Evolutionary conservation across 495 filamentous ascomycete genomes (phyloP).

Genomic region (Penicillium daleae): DNA sequence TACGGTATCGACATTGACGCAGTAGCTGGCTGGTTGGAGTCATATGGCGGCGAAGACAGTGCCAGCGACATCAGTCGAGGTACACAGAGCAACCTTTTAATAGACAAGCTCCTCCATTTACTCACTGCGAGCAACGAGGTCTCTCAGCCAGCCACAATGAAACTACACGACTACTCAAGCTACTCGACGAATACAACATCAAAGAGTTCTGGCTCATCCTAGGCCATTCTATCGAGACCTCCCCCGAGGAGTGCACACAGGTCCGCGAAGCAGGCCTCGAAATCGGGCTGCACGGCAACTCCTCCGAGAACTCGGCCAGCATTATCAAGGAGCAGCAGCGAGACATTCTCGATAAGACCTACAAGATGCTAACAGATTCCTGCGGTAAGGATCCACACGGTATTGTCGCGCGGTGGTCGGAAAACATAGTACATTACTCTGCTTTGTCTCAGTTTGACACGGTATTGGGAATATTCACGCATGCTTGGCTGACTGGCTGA

Average conservation of each 20-base stretch:
- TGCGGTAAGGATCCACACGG: constrained; percentile 74
- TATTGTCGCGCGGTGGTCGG: constrained; percentile 70
- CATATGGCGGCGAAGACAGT: constrained; percentile 73
- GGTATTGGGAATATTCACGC: background rate
- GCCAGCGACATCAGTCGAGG: constrained; percentile 69
- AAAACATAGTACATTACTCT: constrained; percentile 26
- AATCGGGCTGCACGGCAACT: constrained; percentile 77
- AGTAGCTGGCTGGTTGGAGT: constrained; percentile 73
- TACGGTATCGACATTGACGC: constrained; percentile 70
- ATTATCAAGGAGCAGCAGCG: constrained; percentile 78
- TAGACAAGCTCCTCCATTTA: background rate
- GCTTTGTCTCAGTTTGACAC: background rate
- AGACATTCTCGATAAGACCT: constrained; percentile 77
- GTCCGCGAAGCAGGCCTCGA: constrained; percentile 79
- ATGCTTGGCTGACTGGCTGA: background rate
- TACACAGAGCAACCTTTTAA: constrained; percentile 21
- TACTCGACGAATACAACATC: constrained; percentile 80
- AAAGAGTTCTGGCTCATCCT: constrained; percentile 86
- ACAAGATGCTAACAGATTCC: constrained; percentile 71
- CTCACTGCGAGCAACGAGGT: constrained; percentile 40
- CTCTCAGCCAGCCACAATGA: constrained; percentile 76
- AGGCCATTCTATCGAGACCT: constrained; percentile 77
- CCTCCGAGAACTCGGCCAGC: constrained; percentile 72
- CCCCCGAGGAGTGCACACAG: constrained; percentile 74
- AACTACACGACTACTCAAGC: constrained; percentile 69